A percentile compares a stretch with the other conserved stretches of the same genome.
These are phyloP conservation scores for Lasiodiplodia sp. DNA, from an alignment of 2,329 filamentous ascomycete genomes.

Conservation along the genomic window DNA sequence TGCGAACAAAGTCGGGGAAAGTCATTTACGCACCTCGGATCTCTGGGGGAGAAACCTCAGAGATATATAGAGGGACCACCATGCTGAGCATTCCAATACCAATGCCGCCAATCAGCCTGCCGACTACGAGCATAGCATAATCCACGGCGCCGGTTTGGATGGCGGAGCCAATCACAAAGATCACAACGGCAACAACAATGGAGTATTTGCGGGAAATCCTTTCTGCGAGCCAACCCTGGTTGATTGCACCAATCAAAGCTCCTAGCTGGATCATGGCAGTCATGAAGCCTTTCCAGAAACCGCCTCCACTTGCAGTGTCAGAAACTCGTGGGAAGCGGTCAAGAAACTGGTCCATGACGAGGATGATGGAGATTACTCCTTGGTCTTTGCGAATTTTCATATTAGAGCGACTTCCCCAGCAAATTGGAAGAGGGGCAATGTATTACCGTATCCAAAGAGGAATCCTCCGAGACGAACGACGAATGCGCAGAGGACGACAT, in stretches of 20 bases:
- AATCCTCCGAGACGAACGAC: constrained; percentile 60
- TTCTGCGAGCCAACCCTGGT: constrained; percentile 57
- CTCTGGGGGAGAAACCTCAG: constrained; percentile 59
- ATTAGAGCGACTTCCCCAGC: not conserved
- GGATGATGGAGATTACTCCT: constrained; percentile 55
- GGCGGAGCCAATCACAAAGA: constrained; percentile 60
- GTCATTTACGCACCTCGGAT: constrained; percentile 45
- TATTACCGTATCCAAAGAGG: constrained; percentile 58
- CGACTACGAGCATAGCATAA: constrained; percentile 60
- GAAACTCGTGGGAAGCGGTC: constrained; percentile 54
- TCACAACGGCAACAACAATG: constrained; percentile 58
- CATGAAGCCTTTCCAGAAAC: constrained; percentile 55
- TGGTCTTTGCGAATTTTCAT: constrained; percentile 36
- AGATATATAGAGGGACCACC: constrained; percentile 43
- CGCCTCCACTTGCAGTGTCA: constrained; percentile 50
- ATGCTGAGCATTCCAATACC: constrained; percentile 55
- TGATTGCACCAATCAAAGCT: constrained; percentile 52
- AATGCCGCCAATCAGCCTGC: constrained; percentile 58
- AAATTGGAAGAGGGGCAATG: not conserved
- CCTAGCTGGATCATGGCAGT: constrained; percentile 65
- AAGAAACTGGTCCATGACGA: constrained; percentile 62
- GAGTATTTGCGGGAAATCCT: constrained; percentile 61
- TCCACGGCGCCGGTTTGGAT: constrained; percentile 60
- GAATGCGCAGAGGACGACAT: constrained; percentile 60
- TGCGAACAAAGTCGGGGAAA: no score